phyloP scores from a whole-genome alignment of 148 eudicot genomes.

The Linanthus parryae region DNA sequence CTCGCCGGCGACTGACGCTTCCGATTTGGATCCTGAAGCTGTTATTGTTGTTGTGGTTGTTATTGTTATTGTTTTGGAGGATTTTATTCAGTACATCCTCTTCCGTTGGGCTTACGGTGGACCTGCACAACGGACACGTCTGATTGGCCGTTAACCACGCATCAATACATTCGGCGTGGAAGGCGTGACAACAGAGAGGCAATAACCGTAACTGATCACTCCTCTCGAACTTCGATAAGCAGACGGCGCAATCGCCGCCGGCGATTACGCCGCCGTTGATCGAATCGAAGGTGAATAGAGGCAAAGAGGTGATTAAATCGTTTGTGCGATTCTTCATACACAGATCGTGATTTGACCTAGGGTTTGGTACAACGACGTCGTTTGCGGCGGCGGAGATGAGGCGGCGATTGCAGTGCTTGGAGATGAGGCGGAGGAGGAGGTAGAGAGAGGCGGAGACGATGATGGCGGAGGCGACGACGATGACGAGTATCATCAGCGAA shows the following conservation, averaged over 20 bases:
- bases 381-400: background rate
- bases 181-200: constrained; percentile 82
- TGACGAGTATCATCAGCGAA: constrained; percentile 30
- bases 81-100: constrained; percentile 32
- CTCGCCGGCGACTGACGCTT: constrained; percentile 42
- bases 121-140: constrained; percentile 82
- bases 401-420: constrained; percentile 20
- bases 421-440: constrained; percentile 57
- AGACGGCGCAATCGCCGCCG: constrained; percentile 79
- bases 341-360: background rate
- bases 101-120: constrained; percentile 49
- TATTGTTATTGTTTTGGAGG: constrained; percentile 3
- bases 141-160: constrained; percentile 56
- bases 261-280: constrained; percentile 24
- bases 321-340: background rate
- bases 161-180: constrained; percentile 73
- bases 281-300: constrained; percentile 50
- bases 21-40: constrained; percentile 83
- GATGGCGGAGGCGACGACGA: constrained; percentile 50
- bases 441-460: constrained; percentile 55
- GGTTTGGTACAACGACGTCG: constrained; percentile 6
- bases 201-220: constrained; percentile 61
- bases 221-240: constrained; percentile 66
- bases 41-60: constrained; percentile 8
- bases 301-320: constrained; percentile 33